These are phyloP conservation scores for Protostelium mycophagum DNA, from an alignment of 78 protist species.

Conservation along the genomic window DNA sequence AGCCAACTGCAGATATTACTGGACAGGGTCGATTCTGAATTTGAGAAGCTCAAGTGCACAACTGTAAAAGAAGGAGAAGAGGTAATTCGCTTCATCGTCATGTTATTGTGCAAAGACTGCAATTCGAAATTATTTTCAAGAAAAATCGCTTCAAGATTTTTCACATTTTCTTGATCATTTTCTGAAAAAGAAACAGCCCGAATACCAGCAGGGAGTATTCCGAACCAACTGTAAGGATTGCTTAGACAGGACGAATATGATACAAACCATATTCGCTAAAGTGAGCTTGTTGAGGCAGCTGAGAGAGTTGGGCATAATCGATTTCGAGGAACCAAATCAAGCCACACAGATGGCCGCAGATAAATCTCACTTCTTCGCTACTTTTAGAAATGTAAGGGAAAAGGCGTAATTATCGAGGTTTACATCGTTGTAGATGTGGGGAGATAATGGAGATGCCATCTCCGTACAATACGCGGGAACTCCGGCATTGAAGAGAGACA, in stretches of 20 bases:
- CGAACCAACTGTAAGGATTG: conserved; percentile 95
- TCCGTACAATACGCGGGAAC: conserved; percentile 61
- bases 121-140: no score
- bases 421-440: conserved; percentile 31
- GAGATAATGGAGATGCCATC: conserved; percentile 56
- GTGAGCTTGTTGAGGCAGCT: conserved; percentile 20
- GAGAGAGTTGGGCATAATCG: neutral
- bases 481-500: conserved; percentile 65
- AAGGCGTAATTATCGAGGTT: neutral
- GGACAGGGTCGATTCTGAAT: conserved; percentile 14
- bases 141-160: no score
- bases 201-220: conserved; percentile 63
- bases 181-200: neutral
- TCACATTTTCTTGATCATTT: neutral
- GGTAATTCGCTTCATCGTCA: neutral
- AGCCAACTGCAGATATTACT: conserved; percentile 6
- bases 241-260: conserved; percentile 94
- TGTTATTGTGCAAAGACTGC: neutral
- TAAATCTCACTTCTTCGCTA: neutral
- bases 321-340: neutral
- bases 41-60: conserved; percentile 12
- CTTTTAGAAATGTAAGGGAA: neutral
- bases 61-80: conserved; percentile 4
- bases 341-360: neutral
- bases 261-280: conserved; percentile 64